Base-by-base conservation (phyloP, 2,329 filamentous ascomycete genomes). In the Ambrosiella beaveri region DNA sequence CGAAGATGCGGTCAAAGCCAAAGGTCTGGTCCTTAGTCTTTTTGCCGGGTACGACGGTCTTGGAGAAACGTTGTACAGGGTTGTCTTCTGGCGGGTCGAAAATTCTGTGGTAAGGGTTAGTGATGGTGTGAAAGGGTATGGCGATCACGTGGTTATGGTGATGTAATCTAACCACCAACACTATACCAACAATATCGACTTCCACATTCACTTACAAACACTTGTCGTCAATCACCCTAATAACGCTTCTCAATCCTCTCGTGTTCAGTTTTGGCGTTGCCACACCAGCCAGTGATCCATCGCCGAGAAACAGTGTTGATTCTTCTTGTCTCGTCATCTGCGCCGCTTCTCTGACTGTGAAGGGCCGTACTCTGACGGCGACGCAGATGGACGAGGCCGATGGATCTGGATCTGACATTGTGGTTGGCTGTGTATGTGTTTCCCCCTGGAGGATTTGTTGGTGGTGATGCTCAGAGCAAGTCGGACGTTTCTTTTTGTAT, bases 1-100 rank as follows among this genome's bases (percentile, higher is more conserved):
- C 93, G 70, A 98, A 97, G 62, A 98, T 87, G 59, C 87, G 79
- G 71, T 98, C 93, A 72, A 98, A 98, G 56, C 85, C 90, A 65
- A 98, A 98, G 3, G 93, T 93, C 70, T 96, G 90, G 68, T 98
- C 94, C 69, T 98, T 98, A 66, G 93, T 87, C 64, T 89, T 86
- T 71, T 95, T 97, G 58, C 90, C 89, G 57, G 85, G 84, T 8
- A 95, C 79, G 9, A 94, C 84, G 1, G 85, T 88, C 68, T 84
- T 79, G 37, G 86, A 85, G 70, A 96, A 95, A 64, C 85, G 85
- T 61, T 95, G 88, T 7, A 97, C 83, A 0, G 90, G 87, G 66
- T 83, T 95, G 67, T 97, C 90, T 71, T 98, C 93, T 47, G 93
- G 93, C 7, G 93, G 93, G 65, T 98, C 93, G 69, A 98, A 98